phyloP scores from a whole-genome alignment of 2,329 filamentous ascomycete genomes.

The Botrytis fabae region DNA sequence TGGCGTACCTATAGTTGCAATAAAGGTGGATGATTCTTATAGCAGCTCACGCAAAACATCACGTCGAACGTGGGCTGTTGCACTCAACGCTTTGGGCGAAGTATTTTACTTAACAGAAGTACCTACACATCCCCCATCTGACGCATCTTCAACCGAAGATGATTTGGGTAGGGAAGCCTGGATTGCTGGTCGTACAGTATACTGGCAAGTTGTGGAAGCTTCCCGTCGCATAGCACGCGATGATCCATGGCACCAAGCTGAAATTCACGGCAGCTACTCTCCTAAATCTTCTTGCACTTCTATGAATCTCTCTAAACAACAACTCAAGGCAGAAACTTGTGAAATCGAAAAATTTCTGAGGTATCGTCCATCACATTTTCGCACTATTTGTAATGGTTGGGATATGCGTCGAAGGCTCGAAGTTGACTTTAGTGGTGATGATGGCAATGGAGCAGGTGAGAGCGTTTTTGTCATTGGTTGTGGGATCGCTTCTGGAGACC shows the following conservation, averaged over 20 bases:
- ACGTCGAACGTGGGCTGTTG: constrained; percentile 83
- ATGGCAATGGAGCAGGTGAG: constrained; percentile 75
- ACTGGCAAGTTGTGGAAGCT: constrained; percentile 78
- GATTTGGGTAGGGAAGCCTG: constrained; percentile 70
- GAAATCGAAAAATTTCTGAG: constrained; percentile 78
- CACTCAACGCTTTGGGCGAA: constrained; percentile 91
- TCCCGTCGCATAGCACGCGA: constrained; percentile 71
- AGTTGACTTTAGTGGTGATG: constrained; percentile 85
- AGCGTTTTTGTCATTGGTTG: constrained; percentile 71
- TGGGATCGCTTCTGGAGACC: constrained; percentile 46
- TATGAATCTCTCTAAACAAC: constrained; percentile 68
- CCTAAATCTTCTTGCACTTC: constrained; percentile 74
- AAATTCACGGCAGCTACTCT: constrained; percentile 72
- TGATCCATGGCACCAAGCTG: constrained; percentile 70
- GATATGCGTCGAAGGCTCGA: constrained; percentile 85
- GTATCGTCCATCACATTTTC: constrained; percentile 75
- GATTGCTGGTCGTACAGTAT: constrained; percentile 74
- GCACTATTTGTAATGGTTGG: constrained; percentile 78
- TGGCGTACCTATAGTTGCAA: constrained; percentile 84
- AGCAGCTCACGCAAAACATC: constrained; percentile 67
- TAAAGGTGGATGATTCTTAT: constrained; percentile 82
- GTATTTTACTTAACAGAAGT: constrained; percentile 79
- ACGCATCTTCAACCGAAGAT: constrained; percentile 48
- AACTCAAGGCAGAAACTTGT: constrained; percentile 72
- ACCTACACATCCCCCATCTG: constrained; percentile 56